Percentiles rank a stretch among this genome's conserved stretches.
phyloP scores from a whole-genome alignment of 441 rosid species.

The Jatropha podagrica region DNA sequence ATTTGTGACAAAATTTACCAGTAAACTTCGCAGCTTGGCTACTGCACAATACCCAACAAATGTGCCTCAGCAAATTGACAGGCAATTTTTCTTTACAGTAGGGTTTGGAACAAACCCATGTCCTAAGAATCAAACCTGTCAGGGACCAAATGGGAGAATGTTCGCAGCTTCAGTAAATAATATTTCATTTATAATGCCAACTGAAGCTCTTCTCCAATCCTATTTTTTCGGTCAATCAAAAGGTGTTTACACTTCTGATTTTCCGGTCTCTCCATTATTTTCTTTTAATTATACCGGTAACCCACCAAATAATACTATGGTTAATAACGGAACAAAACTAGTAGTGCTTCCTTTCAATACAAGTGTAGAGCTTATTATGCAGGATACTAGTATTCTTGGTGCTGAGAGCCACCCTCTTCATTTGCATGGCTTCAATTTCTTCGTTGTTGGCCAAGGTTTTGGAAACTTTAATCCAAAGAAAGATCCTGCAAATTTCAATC shows the following conservation, averaged over 20 bases:
- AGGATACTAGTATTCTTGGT: conserved; percentile 60
- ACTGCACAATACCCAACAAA: conserved; percentile 43
- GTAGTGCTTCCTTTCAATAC: conserved; percentile 48
- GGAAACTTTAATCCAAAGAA: conserved; percentile 51
- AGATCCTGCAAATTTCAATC: conserved; percentile 48
- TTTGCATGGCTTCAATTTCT: conserved; percentile 63
- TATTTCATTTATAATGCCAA: conserved; percentile 49
- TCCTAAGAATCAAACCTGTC: conserved; percentile 52
- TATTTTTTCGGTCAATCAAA: conserved; percentile 32
- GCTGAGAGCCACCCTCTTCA: conserved; percentile 71
- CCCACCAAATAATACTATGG: conserved; percentile 51
- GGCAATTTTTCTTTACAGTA: conserved; percentile 45
- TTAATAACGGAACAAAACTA: conserved; percentile 42
- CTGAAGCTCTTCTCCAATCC: conserved; percentile 45
- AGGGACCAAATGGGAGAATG: conserved; percentile 54
- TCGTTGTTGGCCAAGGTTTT: conserved; percentile 54
- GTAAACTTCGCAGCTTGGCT: conserved; percentile 46
- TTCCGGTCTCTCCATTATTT: conserved; percentile 39
- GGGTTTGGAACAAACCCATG: conserved; percentile 58
- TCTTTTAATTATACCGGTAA: conserved; percentile 58
- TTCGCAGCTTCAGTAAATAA: conserved; percentile 62
- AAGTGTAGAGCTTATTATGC: conserved; percentile 54
- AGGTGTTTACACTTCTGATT: conserved; percentile 44
- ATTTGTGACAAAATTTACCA: conserved; percentile 37
- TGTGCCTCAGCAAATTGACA: conserved; percentile 48